Evolutionary conservation across 371 early-diverging fungal genomes (phyloP), one percentile per base, ranked within the genome.

Genomic region (Chytridium lagenaria): DNA sequence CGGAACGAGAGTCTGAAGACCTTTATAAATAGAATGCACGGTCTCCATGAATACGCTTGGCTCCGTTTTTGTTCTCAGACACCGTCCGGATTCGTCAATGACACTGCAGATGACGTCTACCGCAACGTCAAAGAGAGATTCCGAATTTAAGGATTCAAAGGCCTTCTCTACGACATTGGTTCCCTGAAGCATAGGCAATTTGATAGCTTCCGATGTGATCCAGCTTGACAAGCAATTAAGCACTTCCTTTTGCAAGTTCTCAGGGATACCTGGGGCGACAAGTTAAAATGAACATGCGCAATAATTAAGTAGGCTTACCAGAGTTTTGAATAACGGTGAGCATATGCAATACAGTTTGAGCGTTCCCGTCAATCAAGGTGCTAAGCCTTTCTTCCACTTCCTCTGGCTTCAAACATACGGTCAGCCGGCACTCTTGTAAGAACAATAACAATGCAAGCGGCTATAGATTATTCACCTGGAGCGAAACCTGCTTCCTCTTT

Each of bases 51-150:
- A 38, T 0, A 36, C 19, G 1, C 40, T 31, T 1, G 64, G 26
- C n/a, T 71, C 69, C 16, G 52, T 15, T 2, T 57, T 28, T 2
- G 19, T 26, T 5, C 44, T 1, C 1, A 72, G 72, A 22, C 49
- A 36, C 39, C 70, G 67, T 1, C 77, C 77, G 0, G 80, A 67
- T 3, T 77, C 73, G 28, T 50, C 86, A 39, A 95, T 90, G 33
- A 97, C 87, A 70, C 92, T 92, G 67, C 92, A 92, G 1, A 92
- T 81, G 1, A 95, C 87, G 77, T 97, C 97, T 0, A 91, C 92
- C 0, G 94, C 92, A 1, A 87, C 85, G 68, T 97, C 96, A 79
- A 93, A 94, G 1, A 16, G 57, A 23, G 1, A 7, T 2, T 28
- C n/a, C 34, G 44, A 10, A 5, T 2, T 19, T 28, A 95, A 80